These are phyloP conservation scores for Phytophthora fragariae DNA, from an alignment of 352 stramenopile genomes.

Conservation along the genomic window DNA sequence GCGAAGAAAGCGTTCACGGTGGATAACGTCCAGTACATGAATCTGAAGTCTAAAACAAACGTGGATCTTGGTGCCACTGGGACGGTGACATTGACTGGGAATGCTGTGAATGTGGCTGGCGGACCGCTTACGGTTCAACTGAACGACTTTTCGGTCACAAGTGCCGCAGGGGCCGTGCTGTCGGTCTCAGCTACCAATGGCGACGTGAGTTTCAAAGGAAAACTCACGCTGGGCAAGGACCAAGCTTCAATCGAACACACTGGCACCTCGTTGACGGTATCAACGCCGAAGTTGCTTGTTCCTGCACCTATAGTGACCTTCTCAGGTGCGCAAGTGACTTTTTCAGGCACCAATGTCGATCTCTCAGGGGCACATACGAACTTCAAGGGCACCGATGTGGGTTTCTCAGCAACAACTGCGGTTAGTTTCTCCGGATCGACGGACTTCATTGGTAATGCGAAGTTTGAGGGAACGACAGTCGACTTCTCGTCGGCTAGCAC, in stretches of 20 bases:
- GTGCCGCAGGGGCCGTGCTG: constrained; percentile 16
- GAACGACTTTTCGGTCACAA: constrained; percentile 38
- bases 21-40: constrained; percentile 44
- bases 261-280: constrained; percentile 43
- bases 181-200: constrained; percentile 31
- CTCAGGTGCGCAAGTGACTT: constrained; percentile 11
- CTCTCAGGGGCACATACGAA: constrained; percentile 6
- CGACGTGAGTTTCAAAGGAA: constrained; percentile 34
- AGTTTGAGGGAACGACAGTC: not conserved
- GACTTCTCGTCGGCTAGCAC: not conserved
- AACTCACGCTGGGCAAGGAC: constrained; percentile 31
- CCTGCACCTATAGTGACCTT: constrained; percentile 17
- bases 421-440: not conserved
- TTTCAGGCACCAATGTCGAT: constrained; percentile 17
- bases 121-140: constrained; percentile 39
- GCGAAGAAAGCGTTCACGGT: constrained; percentile 43
- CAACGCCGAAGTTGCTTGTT: constrained; percentile 24
- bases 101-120: constrained; percentile 32
- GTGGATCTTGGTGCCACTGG: constrained; percentile 42
- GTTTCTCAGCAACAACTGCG: not conserved
- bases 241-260: constrained; percentile 40
- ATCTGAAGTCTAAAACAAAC: constrained; percentile 36
- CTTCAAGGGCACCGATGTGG: constrained; percentile 5
- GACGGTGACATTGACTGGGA: constrained; percentile 45
- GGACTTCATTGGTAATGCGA: not conserved